These are phyloP conservation scores for Citrus inodora DNA, from an alignment of 345 rosid species.

Conservation along the genomic window DNA sequence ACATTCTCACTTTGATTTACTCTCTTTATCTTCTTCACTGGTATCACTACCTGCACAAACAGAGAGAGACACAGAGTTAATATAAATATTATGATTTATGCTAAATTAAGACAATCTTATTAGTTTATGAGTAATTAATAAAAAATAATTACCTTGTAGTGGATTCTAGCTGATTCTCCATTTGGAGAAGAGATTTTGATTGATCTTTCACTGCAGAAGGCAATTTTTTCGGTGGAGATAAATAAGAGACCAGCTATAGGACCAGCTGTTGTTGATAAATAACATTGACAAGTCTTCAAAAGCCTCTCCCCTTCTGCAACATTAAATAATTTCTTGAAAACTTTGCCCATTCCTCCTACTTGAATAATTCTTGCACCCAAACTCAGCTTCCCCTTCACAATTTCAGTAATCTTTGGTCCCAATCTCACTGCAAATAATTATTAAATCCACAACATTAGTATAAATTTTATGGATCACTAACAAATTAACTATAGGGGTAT, in stretches of 20 bases:
- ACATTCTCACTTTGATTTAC: constrained; percentile 9
- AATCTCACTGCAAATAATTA: constrained; percentile 10
- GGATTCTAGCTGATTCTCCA: constrained; percentile 21
- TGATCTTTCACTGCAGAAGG: constrained; percentile 40
- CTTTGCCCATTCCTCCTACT: constrained; percentile 39
- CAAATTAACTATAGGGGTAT: not conserved
- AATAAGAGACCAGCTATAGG: constrained; percentile 49
- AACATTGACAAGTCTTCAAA: constrained; percentile 47
- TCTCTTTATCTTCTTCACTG: constrained; percentile 7
- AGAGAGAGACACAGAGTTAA: not conserved
- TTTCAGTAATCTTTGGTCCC: constrained; percentile 16
- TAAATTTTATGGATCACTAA: not conserved
- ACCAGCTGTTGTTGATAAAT: constrained; percentile 42
- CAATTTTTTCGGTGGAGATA: constrained; percentile 36
- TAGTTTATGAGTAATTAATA: not conserved
- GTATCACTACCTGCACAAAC: constrained; percentile 19
- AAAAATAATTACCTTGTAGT: constrained; percentile 27
- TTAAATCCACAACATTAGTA: not conserved
- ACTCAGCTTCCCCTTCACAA: constrained; percentile 13
- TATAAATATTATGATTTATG: not conserved
- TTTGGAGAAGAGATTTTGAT: constrained; percentile 22
- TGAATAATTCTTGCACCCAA: constrained; percentile 41
- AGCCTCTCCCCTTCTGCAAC: constrained; percentile 36
- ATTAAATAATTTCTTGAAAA: constrained; percentile 37
- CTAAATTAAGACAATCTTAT: too few relatives aligned